phyloP scores from a whole-genome alignment of 176 grass and related monocot genomes.

The Triticum urartu region DNA sequence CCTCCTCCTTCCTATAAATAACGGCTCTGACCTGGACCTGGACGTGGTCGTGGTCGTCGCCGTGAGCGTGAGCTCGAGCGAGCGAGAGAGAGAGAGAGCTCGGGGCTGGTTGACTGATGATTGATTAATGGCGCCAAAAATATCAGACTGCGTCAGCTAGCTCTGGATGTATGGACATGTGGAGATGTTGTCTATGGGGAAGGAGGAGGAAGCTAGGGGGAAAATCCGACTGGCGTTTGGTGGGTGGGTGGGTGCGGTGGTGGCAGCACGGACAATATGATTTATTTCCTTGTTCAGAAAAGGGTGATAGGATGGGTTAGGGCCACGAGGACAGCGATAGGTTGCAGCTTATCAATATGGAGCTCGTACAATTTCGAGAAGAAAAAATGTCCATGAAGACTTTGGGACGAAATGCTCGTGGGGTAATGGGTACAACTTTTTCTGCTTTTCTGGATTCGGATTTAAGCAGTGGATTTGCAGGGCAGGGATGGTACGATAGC shows the following conservation, averaged over 20 bases:
- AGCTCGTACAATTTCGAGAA: no score
- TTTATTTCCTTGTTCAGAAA: background rate
- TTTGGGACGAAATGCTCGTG: no score
- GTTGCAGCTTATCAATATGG: no score
- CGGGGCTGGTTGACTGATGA: background rate
- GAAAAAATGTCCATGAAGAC: no score
- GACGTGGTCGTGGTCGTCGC: background rate
- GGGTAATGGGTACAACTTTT: no score
- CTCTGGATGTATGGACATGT: background rate
- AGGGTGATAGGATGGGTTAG: background rate
- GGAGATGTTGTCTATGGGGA: background rate
- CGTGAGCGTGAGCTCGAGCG: background rate
- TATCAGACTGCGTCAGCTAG: background rate
- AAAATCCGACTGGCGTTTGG: slow-evolving; percentile 27
- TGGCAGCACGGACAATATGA: background rate
- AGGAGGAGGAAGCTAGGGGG: background rate
- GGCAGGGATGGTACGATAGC: background rate
- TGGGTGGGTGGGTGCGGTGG: slow-evolving; percentile 17
- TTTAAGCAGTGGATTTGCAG: background rate
- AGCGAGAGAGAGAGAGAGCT: background rate
- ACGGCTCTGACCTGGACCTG: slow-evolving; percentile 38
- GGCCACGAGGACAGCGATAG: background rate
- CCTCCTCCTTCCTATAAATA: slow-evolving; percentile 28
- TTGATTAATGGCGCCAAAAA: slow-evolving; percentile 28
- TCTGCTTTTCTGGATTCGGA: no score